Base-by-base conservation (phyloP, 352 stramenopile genomes). In the Pythium aristosporum region DNA sequence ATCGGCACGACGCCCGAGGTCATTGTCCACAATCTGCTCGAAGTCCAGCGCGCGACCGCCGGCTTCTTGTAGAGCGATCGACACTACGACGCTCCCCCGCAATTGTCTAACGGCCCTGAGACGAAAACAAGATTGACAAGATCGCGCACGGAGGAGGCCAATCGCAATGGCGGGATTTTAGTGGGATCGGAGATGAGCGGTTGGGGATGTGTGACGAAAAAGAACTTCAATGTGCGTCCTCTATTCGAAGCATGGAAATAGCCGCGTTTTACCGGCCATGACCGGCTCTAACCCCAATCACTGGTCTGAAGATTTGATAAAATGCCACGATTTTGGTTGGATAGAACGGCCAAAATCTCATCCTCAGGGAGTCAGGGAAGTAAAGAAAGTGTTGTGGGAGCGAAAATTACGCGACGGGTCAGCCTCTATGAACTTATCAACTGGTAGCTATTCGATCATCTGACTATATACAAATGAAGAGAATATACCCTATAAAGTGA, bases 1-100 rank as follows among this genome's bases (percentile, higher is more conserved):
- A 96, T 96, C 57, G 88, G 88, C 61, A 96, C 88, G 21, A 96
- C 85, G 18, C 84, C 88, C 5, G 88, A 96, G 57, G 85, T 94
- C 39, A 87, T 96, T 13, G 73, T 92, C 10, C 87, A 96, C 66
- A 95, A 96, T 32, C 71, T 96, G 37, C 79, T 96, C 15, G 88
- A 96, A 69, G 72, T 96, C 2, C 86, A 96, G 70, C 82, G 81
- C 23, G 74, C 71, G 23, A 92, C 84, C 7, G 75, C 82, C 3
- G 67, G 72, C 21, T 96, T 96, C 61, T 54, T 96, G 25, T 95
- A 85, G 65, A 15, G 9, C n/a, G n/a, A n/a, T n/a, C n/a, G 5
- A 25, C 2, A 3, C 23, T 11, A 18, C 28, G 42, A 21, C 21
- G 16, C 2, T 23, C 25, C 0, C 25, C 25, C 25, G 5, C 25